Percentiles rank a stretch among this genome's conserved stretches.
Conservation (phyloP, 148 eudicot genomes). For the Diospyros kaki region DNA sequence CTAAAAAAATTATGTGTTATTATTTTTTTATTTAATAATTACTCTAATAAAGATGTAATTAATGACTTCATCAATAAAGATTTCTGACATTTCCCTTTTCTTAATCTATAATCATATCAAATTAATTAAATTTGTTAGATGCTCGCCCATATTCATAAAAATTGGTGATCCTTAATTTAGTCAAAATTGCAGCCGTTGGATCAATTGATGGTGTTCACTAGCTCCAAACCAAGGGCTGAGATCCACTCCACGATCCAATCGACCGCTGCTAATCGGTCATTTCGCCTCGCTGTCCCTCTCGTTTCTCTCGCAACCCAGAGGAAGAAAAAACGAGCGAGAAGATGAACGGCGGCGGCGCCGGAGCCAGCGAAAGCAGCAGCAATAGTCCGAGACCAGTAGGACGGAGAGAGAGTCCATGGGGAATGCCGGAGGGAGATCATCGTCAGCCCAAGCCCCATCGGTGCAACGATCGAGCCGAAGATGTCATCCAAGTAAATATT, state of each 20-base stretch:
- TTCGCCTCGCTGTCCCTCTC: too few relatives aligned
- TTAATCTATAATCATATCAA: too few relatives aligned
- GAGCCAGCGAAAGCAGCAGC: not conserved
- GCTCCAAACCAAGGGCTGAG: not conserved
- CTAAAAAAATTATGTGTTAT: too few relatives aligned
- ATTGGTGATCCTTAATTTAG: too few relatives aligned
- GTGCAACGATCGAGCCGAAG: slow-evolving; percentile 94
- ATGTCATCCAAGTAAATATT: slow-evolving; percentile 61
- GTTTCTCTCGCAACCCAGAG: not conserved
- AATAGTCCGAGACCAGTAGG: slow-evolving; percentile 44
- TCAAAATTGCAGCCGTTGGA: not conserved
- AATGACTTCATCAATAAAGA: not conserved
- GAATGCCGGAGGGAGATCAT: slow-evolving; percentile 44
- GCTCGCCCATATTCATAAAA: too few relatives aligned
- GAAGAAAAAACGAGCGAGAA: not conserved
- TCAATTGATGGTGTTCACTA: not conserved
- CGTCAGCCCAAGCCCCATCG: slow-evolving; percentile 72
- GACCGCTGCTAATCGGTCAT: too few relatives aligned
- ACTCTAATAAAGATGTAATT: too few relatives aligned
- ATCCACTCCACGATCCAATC: not conserved
- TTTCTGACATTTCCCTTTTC: too few relatives aligned
- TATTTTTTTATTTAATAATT: too few relatives aligned
- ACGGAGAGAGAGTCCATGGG: slow-evolving; percentile 95
- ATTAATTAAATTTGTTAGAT: too few relatives aligned
- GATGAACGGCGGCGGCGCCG: slow-evolving; percentile 4